A percentile compares a stretch with the other conserved stretches of the same genome.
Conservation (phyloP, 1,284 basidiomycete species). For the Ganoderma multipileum region DNA sequence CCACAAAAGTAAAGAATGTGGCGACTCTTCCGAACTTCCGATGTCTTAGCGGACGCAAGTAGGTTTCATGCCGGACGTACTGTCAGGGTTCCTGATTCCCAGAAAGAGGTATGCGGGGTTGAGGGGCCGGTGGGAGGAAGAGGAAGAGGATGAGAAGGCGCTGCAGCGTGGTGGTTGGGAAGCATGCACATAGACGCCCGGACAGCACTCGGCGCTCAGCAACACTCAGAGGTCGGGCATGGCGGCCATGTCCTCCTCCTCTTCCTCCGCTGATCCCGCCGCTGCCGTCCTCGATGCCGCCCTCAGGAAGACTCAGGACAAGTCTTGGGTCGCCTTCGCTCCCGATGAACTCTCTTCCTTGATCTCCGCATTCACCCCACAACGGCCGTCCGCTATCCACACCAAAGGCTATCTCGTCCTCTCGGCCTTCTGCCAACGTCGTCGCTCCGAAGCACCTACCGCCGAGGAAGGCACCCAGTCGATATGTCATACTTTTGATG, state of each 20-base stretch:
- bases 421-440: conserved; percentile 68
- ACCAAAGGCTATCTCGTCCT: conserved; percentile 74
- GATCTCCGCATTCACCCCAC: conserved; percentile 61
- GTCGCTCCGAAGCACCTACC: conserved; percentile 45
- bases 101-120: background rate
- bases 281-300: conserved; percentile 39
- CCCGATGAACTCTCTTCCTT: conserved; percentile 64
- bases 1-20: background rate
- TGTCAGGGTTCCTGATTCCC: background rate
- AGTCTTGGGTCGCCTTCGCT: conserved; percentile 45
- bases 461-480: conserved; percentile 55
- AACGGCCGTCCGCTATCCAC: conserved; percentile 47
- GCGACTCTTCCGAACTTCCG: background rate
- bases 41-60: background rate
- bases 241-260: conserved; percentile 21
- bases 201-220: background rate
- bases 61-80: background rate
- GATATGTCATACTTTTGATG: conserved; percentile 56
- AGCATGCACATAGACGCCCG: background rate
- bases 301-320: conserved; percentile 44
- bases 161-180: conserved; percentile 1
- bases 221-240: background rate
- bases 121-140: background rate
- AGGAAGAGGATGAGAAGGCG: background rate
- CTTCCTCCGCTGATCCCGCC: conserved; percentile 23